A percentile compares a stretch with the other conserved stretches of the same genome.
These are phyloP conservation scores for Mycothermus thermophilus DNA, from an alignment of 495 filamentous ascomycete genomes.

Conservation along the genomic window DNA sequence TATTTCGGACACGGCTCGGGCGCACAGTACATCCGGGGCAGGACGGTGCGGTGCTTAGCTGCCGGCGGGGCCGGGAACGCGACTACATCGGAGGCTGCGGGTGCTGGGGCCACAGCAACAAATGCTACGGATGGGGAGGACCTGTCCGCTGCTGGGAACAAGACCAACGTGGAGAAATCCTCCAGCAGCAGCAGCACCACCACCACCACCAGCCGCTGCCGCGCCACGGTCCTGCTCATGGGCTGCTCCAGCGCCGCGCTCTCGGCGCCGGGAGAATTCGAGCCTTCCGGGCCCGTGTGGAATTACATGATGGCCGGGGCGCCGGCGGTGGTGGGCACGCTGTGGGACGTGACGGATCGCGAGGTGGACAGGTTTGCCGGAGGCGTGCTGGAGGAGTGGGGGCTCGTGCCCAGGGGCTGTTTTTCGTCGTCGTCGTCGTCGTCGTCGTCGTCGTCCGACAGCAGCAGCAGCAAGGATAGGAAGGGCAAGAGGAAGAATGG, in stretches of 20 bases:
- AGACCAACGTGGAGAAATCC: no score
- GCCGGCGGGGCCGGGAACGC: no score
- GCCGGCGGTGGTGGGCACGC: constrained; percentile 70
- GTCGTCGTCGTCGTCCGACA: constrained; percentile 9
- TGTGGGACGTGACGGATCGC: constrained; percentile 96
- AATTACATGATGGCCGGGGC: constrained; percentile 79
- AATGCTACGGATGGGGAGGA: no score
- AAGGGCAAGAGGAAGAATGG: constrained; percentile 9
- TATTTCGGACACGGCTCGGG: constrained; percentile 96
- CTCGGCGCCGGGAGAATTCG: constrained; percentile 71
- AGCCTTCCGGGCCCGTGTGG: constrained; percentile 76
- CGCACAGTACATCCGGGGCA: constrained; percentile 78
- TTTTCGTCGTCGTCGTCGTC: constrained; percentile 21
- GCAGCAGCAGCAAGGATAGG: constrained; percentile 14
- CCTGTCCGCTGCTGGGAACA: no score
- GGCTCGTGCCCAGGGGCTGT: constrained; percentile 39
- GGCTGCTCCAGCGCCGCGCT: constrained; percentile 74
- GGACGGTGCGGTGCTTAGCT: constrained; percentile 63
- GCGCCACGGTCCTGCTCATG: constrained; percentile 68
- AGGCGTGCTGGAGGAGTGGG: constrained; percentile 69
- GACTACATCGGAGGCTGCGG: no score
- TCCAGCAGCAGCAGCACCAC: no score
- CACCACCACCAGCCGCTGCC: constrained; percentile 55
- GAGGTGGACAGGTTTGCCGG: constrained; percentile 88
- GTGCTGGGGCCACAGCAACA: no score